Evolutionary conservation across 352 stramenopile genomes (phyloP), one percentile per base, ranked within the genome.

Genomic region (Globisporangium emineosum): DNA sequence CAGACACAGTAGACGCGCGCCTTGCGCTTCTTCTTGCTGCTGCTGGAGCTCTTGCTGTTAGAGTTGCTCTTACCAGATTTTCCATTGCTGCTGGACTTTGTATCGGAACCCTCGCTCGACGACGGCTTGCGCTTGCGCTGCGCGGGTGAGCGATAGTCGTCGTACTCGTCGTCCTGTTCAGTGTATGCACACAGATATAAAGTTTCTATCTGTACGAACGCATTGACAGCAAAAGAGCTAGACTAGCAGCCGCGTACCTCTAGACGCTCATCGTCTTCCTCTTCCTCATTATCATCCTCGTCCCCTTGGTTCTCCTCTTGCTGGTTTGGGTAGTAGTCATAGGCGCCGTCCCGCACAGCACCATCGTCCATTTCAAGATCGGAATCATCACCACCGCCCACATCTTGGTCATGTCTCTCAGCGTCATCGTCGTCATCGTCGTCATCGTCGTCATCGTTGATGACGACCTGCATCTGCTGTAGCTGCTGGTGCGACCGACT

Each of bases 1-100:
- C 85, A 93, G 42, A 88, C 77, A 64, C 85, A 93, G 65, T 91
- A 93, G 21, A 88, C 54, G 13, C 79, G 75, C 65, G 73, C 72
- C 68, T 89, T 91, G 56, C 85, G 80, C 45, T 90, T 86, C 58
- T 88, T 78, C 62, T 84, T 88, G 43, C 60, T 71, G 25, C 30
- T 37, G 56, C 72, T 80, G 30, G 29, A 49, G 45, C 23, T 68
- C 15, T 35, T 58, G 32, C 23, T 57, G 66, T 57, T 54, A 21
- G 50, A 19, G 47, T n/a, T n/a, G n/a, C 23, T 58, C 12, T 40
- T 57, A 25, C 51, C 5, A 4, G 45, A 52, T 17, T 29, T 52
- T 1, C 51, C 51, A 5, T 42, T 15, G 5, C n/a, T 32, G 15
- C 30, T 58, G 12, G 52, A 58, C 30, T 58, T 58, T 58, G 52